phyloP scores from a whole-genome alignment of 208 protist species.

The Trichomonas vaginalis region DNA sequence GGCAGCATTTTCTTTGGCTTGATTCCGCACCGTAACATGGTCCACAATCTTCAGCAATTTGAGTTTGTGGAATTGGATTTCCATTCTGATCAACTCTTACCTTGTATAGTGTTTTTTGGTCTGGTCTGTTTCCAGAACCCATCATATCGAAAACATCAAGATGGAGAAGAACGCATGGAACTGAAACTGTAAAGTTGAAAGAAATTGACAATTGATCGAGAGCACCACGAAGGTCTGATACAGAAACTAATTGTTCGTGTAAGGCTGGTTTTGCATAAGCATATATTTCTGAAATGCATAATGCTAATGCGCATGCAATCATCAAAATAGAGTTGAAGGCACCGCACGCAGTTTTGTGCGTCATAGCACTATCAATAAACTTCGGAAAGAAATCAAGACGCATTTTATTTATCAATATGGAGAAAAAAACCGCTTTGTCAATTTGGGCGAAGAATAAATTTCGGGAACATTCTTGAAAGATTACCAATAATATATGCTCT shows the following conservation, averaged over 20 bases:
- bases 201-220: background rate
- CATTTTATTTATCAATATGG: background rate
- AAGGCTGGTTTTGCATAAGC: background rate
- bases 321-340: background rate
- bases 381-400: slow-evolving; percentile 9
- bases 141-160: background rate
- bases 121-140: background rate
- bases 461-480: too few species aligned
- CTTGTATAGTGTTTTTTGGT: background rate
- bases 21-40: slow-evolving; percentile 17
- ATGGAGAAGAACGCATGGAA: background rate
- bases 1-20: background rate
- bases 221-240: background rate
- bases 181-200: background rate
- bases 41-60: background rate
- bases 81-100: background rate
- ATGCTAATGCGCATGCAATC: background rate
- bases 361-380: background rate
- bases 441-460: too few species aligned
- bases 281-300: background rate
- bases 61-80: background rate
- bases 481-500: too few species aligned
- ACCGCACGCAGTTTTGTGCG: background rate
- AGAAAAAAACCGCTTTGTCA: too few species aligned
- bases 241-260: background rate